These are phyloP conservation scores for Boletus speciosus DNA, from an alignment of 768 basidiomycete species.

Conservation along the genomic window DNA sequence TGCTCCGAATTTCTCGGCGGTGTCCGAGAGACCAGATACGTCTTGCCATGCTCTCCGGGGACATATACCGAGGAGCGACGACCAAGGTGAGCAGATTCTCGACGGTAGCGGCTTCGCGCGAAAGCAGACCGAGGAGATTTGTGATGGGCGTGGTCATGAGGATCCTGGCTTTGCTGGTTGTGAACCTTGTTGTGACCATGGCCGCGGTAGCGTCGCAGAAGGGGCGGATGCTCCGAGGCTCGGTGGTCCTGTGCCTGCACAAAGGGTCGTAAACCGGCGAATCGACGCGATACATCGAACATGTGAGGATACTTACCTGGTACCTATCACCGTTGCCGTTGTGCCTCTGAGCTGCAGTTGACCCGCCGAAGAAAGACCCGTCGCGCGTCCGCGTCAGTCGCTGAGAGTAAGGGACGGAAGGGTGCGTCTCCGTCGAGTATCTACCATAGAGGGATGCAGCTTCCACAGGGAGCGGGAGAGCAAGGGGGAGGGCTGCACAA, in stretches of 20 bases:
- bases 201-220: conserved; percentile 10
- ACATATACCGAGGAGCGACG: conserved; percentile 25
- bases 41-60: conserved; percentile 24
- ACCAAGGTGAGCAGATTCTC: conserved; percentile 1
- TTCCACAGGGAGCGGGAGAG: conserved; percentile 29
- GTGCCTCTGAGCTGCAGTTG: not conserved
- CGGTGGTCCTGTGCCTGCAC: not conserved
- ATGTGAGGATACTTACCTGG: conserved; percentile 1
- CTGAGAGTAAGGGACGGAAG: not conserved
- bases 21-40: conserved; percentile 24
- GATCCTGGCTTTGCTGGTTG: not conserved
- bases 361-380: not conserved
- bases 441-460: conserved; percentile 38
- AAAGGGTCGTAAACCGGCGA: not conserved
- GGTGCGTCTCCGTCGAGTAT: conserved; percentile 7
- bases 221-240: conserved; percentile 12
- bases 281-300: not conserved
- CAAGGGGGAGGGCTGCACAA: conserved; percentile 40
- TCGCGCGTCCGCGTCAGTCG: not conserved
- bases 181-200: not conserved
- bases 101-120: conserved; percentile 20
- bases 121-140: conserved; percentile 16
- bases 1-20: not conserved
- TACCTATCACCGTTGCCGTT: not conserved
- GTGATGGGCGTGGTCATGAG: conserved; percentile 1